Conservation (phyloP, 176 grass and related monocot genomes). For the Aechmea fasciata region DNA sequence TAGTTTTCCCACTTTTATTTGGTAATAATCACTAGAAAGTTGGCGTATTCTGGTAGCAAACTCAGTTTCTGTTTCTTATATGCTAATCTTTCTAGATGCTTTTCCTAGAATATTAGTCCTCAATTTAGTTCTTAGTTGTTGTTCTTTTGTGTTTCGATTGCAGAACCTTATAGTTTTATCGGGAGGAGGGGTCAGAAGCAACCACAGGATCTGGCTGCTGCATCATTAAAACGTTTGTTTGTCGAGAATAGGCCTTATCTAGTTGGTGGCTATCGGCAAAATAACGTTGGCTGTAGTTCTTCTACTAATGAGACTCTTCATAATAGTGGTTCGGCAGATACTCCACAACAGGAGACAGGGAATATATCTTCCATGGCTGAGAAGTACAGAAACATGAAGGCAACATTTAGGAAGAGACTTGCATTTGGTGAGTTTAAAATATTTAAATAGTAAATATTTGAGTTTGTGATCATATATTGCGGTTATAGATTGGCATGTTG, state of each 20-base stretch:
- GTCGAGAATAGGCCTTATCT: constrained; percentile 87
- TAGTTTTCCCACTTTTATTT: too few species aligned
- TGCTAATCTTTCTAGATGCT: neutral
- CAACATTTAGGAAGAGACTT: constrained; percentile 74
- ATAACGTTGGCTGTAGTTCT: constrained; percentile 35
- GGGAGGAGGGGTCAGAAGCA: constrained; percentile 91
- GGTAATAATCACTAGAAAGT: too few species aligned
- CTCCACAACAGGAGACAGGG: constrained; percentile 41
- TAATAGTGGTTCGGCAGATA: constrained; percentile 35
- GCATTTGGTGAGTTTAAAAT: constrained; percentile 67
- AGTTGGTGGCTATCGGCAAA: constrained; percentile 75
- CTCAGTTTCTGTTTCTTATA: neutral
- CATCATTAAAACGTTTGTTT: constrained; percentile 85
- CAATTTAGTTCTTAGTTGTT: constrained; percentile 11
- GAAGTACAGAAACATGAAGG: constrained; percentile 87
- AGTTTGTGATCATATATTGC: constrained; percentile 8
- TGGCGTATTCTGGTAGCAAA: too few species aligned
- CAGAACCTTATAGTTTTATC: constrained; percentile 78
- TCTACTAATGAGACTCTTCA: constrained; percentile 45
- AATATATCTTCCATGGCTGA: constrained; percentile 82
- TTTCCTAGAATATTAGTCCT: neutral
- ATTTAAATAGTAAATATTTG: constrained; percentile 11
- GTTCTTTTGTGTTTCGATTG: constrained; percentile 20
- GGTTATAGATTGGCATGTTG: neutral
- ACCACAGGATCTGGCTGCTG: constrained; percentile 76